Evolutionary conservation across 1,139 yeast species (phyloP), one percentile per base, ranked within the genome.

Genomic region (Saccharomycopsis crataegensis): DNA sequence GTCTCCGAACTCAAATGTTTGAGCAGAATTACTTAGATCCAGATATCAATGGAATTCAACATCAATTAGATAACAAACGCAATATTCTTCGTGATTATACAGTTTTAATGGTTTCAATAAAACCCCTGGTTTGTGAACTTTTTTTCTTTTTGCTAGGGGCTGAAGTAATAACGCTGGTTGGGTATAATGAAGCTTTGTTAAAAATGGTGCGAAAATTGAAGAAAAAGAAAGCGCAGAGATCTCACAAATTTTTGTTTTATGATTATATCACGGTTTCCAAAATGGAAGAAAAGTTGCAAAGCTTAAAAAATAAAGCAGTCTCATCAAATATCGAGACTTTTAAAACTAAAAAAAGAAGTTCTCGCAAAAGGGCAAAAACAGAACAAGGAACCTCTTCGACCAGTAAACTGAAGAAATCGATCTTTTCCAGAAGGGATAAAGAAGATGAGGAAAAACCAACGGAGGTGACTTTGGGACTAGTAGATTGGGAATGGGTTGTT

Each of bases 401-500:
- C 42, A 17, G 7, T 16, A 36, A 46, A 31, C 36, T 33, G 32
- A 34, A 36, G n/a, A 36, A 36, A n/a, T 11, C 40, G 5, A n/a
- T 36, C 11, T 36, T 36, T 36, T 11, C n/a, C 40, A 36, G n/a
- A 36, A 36, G 40, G n/a, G n/a, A n/a, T 36, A 11, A 11, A 36
- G 40, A 36, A 36, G 11, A 11, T 11, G n/a, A 36, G 2, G 40
- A n/a, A 7, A 40, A 11, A 12, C 16, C 43, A 40, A 48, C 9
- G 11, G 12, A 11, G 8, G 46, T 57, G 2, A 46, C 48, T 8
- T 56, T 68, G 17, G 67, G 68, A 8, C 54, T 76, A 1, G 69
- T 80, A 7, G 71, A 77, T 60, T 83, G 88, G 83, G 91, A 85
- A 64, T 84, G 91, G 91, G 71, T 83, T 1, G 87, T 84, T 1